Evolutionary conservation across 139 green algal genomes (phyloP), one percentile per base, ranked within the genome.

Genomic region (Tetradesmus obliquus): DNA sequence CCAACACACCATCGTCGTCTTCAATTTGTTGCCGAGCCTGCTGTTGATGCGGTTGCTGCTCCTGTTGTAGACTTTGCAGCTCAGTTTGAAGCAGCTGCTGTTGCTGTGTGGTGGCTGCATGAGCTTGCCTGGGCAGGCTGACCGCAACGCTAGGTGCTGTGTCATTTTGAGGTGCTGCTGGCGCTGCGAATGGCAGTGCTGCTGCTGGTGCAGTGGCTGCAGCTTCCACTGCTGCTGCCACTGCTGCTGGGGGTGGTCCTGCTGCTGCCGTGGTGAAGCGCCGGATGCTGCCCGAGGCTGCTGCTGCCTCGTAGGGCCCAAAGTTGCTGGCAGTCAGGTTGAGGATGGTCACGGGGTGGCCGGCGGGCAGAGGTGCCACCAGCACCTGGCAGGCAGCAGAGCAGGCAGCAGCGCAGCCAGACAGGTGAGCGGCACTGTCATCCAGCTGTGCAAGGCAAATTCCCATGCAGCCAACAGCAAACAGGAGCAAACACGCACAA

Each of bases 261-360:
- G 85, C 66, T 22, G 85, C 55, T 82, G 66, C 2, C 17, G 85
- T 82, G 15, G 85, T 79, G 76, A 89, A 89, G 60, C 53, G 76
- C 45, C 17, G 54, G 24, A 89, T 89, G 45, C 57, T 15, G 15
- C 84, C 84, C 17, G 85, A 55, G 5, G 66, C 72, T 51, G 85
- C 85, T 82, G 85, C 84, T 62, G 85, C 45, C 66, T 89, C 85
- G 54, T 69, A 89, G 2, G 66, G 85, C n/a, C 85, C 66, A 82
- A 89, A 89, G 85, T 62, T 82, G 24, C 85, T 55, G 19, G 72
- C 85, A 24, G 85, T 19, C 85, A 89, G 66, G 32, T 89, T 89
- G 85, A 89, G 32, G 5, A 82, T 53, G 13, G 19, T 53, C 24
- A 89, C 85, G 19, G 20, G 24, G 53, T 82, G 85, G 10, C 72